phyloP scores from a whole-genome alignment of 2,329 filamentous ascomycete species.

The Claviceps sorghi region DNA sequence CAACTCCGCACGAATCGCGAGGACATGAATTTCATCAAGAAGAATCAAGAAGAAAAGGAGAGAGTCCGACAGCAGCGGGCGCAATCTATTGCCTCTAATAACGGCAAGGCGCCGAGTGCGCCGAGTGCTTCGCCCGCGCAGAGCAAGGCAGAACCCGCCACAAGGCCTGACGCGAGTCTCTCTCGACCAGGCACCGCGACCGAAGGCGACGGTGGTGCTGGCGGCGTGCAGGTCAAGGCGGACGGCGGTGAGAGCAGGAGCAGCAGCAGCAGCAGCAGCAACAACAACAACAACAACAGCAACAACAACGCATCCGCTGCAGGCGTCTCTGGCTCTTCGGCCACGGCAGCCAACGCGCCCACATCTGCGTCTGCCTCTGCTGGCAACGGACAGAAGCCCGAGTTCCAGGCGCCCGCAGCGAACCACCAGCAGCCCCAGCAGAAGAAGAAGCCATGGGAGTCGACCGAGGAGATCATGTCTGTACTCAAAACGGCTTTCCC shows the following conservation, averaged over 20 bases:
- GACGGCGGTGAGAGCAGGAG: slow-evolving; percentile 23
- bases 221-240: slow-evolving; percentile 23
- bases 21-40: slow-evolving; percentile 86
- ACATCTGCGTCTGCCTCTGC: slow-evolving; percentile 5
- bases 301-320: slow-evolving; percentile 18
- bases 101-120: slow-evolving; percentile 22
- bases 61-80: slow-evolving; percentile 37
- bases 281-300: slow-evolving; percentile 12
- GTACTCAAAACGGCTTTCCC: slow-evolving; percentile 95
- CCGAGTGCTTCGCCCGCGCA: slow-evolving; percentile 32
- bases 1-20: slow-evolving; percentile 84
- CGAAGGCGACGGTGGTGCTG: slow-evolving; percentile 25
- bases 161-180: slow-evolving; percentile 20
- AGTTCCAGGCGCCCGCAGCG: slow-evolving; percentile 5
- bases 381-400: slow-evolving; percentile 11
- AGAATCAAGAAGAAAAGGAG: slow-evolving; percentile 66
- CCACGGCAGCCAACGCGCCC: slow-evolving; percentile 15
- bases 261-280: not conserved
- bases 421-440: slow-evolving; percentile 15
- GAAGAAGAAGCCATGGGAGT: slow-evolving; percentile 84
- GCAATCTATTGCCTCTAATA: slow-evolving; percentile 29
- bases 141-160: slow-evolving; percentile 36
- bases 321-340: slow-evolving; percentile 9
- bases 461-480: slow-evolving; percentile 89
- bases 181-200: slow-evolving; percentile 38